These are phyloP conservation scores for Talaromyces sp. DNA, from an alignment of 2,329 filamentous ascomycete species.

Conservation along the genomic window DNA sequence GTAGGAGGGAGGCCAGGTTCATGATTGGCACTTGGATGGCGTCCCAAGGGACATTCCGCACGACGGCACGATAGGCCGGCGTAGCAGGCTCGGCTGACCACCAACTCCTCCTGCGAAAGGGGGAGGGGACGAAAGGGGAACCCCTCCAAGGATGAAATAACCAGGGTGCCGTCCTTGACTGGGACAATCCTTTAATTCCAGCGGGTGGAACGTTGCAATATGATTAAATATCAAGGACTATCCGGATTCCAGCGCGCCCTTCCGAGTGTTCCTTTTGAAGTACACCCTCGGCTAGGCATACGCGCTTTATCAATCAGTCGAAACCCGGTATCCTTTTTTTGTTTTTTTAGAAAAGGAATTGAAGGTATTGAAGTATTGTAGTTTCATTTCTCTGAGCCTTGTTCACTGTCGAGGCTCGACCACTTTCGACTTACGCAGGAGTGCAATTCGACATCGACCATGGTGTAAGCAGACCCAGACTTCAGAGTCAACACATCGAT, in stretches of 20 bases:
- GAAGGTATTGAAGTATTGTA: background rate
- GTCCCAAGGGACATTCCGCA: constrained; percentile 30
- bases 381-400: constrained; percentile 39
- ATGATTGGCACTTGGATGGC: constrained; percentile 26
- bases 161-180: constrained; percentile 15
- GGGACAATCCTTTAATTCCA: background rate
- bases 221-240: constrained; percentile 32
- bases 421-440: constrained; percentile 52
- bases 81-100: constrained; percentile 16
- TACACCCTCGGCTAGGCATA: constrained; percentile 42
- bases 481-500: background rate
- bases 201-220: background rate
- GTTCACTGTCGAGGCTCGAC: constrained; percentile 41
- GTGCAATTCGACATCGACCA: constrained; percentile 43
- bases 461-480: background rate
- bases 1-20: constrained; percentile 23
- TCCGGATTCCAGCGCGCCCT: constrained; percentile 44
- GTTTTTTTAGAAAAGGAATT: background rate
- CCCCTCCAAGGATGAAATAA: constrained; percentile 13
- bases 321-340: background rate
- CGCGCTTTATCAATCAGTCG: constrained; percentile 41
- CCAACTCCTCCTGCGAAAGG: constrained; percentile 8
- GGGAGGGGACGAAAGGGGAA: constrained; percentile 16
- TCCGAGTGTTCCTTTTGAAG: constrained; percentile 44
- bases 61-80: background rate